Percentiles rank a stretch among this genome's conserved stretches.
phyloP scores from a whole-genome alignment of 2,329 filamentous ascomycete species.

The Venturia pyrina region DNA sequence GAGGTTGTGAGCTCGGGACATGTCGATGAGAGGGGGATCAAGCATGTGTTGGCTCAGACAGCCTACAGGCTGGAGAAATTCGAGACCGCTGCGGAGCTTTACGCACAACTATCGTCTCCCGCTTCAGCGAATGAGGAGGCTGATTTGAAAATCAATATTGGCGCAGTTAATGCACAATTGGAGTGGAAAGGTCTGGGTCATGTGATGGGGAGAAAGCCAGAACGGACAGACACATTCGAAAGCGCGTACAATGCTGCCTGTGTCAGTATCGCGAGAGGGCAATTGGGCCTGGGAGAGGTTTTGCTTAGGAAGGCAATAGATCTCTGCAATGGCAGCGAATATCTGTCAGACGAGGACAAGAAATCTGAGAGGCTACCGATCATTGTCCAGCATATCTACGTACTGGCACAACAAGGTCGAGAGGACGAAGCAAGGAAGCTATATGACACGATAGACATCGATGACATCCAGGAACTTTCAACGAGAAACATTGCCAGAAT shows the following conservation, averaged over 20 bases:
- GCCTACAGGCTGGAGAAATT: slow-evolving; percentile 69
- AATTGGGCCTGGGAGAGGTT: slow-evolving; percentile 53
- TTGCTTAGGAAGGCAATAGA: slow-evolving; percentile 61
- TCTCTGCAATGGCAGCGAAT: slow-evolving; percentile 63
- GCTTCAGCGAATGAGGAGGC: slow-evolving; percentile 53
- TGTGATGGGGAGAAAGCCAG: slow-evolving; percentile 42
- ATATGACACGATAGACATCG: slow-evolving; percentile 49
- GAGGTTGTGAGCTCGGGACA: slow-evolving; percentile 34
- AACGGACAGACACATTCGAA: slow-evolving; percentile 64
- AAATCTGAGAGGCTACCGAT: slow-evolving; percentile 65
- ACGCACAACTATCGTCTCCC: slow-evolving; percentile 46
- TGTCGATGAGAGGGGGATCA: slow-evolving; percentile 35
- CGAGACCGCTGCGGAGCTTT: slow-evolving; percentile 52
- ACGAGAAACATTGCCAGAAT: slow-evolving; percentile 57
- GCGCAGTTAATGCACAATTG: slow-evolving; percentile 62
- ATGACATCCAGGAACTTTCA: slow-evolving; percentile 55
- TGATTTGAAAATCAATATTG: slow-evolving; percentile 67
- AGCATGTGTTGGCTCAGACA: slow-evolving; percentile 53
- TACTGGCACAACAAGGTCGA: slow-evolving; percentile 57
- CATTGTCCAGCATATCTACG: slow-evolving; percentile 64
- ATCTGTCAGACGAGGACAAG: slow-evolving; percentile 65
- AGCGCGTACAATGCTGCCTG: slow-evolving; percentile 74
- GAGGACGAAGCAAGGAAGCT: slow-evolving; percentile 54
- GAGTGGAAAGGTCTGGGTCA: slow-evolving; percentile 54
- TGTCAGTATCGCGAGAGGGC: slow-evolving; percentile 57